These are phyloP conservation scores for Rhododendron ferrugineum DNA, from an alignment of 148 eudicot species.

Conservation along the genomic window DNA sequence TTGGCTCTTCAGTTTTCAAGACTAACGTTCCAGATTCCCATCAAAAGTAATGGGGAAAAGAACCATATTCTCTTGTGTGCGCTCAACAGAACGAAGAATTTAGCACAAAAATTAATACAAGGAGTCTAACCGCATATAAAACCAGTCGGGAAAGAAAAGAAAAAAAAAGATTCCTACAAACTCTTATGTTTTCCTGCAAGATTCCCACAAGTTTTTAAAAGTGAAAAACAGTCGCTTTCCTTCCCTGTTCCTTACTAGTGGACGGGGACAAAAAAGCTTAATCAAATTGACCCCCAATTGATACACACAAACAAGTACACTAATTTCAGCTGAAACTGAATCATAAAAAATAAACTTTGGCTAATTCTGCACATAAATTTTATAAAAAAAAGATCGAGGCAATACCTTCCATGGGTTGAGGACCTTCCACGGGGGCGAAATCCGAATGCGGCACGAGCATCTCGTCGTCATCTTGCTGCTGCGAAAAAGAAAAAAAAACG, in stretches of 20 bases:
- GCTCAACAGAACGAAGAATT: neutral
- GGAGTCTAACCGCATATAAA: neutral
- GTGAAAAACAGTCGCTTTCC: neutral
- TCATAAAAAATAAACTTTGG: neutral
- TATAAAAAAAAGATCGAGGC: neutral
- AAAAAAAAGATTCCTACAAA: neutral
- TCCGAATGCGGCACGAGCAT: constrained; percentile 39
- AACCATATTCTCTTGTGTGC: neutral
- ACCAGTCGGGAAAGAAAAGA: neutral
- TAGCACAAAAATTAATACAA: neutral
- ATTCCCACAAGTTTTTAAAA: neutral
- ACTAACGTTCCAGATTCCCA: neutral
- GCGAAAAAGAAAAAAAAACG: neutral
- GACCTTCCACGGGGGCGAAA: constrained; percentile 16
- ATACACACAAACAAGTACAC: neutral
- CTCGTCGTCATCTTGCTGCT: constrained; percentile 32
- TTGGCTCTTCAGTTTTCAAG: neutral
- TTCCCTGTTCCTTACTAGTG: neutral
- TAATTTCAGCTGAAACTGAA: neutral
- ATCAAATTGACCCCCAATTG: neutral
- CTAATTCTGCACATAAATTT: neutral
- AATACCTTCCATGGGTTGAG: constrained; percentile 37
- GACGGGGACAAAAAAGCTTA: neutral
- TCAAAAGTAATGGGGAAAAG: neutral
- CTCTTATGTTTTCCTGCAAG: neutral